Evolutionary conservation across 768 basidiomycete species (phyloP), one percentile per base, ranked within the genome.

Genomic region (Strobilomyces confusus): DNA sequence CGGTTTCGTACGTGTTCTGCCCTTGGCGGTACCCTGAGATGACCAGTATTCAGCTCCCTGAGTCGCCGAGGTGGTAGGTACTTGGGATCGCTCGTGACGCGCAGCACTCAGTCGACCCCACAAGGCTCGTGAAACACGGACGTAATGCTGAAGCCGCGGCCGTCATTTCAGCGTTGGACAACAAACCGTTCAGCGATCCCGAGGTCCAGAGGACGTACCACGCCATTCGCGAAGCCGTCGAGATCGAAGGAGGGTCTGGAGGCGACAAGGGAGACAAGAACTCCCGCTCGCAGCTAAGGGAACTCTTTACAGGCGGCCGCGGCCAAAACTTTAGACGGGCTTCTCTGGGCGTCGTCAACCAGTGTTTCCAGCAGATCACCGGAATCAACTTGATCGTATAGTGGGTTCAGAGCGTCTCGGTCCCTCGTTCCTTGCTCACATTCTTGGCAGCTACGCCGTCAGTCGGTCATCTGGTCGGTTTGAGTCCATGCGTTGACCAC

Each of bases 301-400:
- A 83, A 51, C 66, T 86, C 8, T 79, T 84, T 58, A 77, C 76
- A 1, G 70, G 76, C 23, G 83, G 84, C 0, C 78, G 76, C 25
- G 70, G 69, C 20, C 84, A 86, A 63, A 84, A 86, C 67, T 81
- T 85, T 68, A 71, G 82, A 40, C 72, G 84, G 40, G 79, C 79
- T 15, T 64, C 74, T 43, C 63, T 85, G 43, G 86, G 79, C 3
- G 71, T 85, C 20, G 67, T 77, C 44, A 78, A 78, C 44, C 84
- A 86, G 59, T 81, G 81, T 62, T 85, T 84, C 72, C 83, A 86
- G 64, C 84, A 86, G 71, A 83, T 86, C 29, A 80, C 81, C 6
- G 83, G 83, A 8, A 83, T 83, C 66, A 84, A 83, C 63, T 63
- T 86, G 52, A 83, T 86, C 64, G 84, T 81, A 2, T 86, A 82